phyloP scores from a whole-genome alignment of 805 yeast genomes.

The Debaryomyces hansenii region DNA sequence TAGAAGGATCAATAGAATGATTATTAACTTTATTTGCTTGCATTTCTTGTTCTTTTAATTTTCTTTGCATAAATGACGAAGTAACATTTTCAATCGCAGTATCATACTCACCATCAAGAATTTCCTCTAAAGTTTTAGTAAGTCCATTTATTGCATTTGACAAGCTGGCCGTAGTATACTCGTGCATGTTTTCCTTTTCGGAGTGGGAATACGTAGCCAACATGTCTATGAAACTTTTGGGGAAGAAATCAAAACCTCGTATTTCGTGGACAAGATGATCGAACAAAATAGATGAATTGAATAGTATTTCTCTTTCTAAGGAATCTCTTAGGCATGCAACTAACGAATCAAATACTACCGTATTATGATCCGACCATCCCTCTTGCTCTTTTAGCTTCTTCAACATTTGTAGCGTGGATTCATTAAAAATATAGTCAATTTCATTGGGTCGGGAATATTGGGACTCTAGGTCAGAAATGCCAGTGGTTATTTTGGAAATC shows the following conservation, averaged over 20 bases:
- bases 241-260: constrained; percentile 9
- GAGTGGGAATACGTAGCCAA: background rate
- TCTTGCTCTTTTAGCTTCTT: constrained; percentile 51
- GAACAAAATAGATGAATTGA: constrained; percentile 54
- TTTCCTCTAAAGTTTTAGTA: constrained; percentile 13
- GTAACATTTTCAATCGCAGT: constrained; percentile 29
- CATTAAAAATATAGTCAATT: constrained; percentile 49
- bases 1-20: background rate
- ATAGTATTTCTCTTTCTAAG: constrained; percentile 53
- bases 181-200: constrained; percentile 1
- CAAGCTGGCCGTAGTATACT: background rate
- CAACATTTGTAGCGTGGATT: constrained; percentile 47
- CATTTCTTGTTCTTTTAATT: constrained; percentile 13
- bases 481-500: constrained; percentile 34
- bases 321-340: constrained; percentile 46
- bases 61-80: constrained; percentile 26
- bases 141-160: background rate
- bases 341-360: constrained; percentile 39
- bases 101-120: constrained; percentile 38
- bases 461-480: constrained; percentile 52
- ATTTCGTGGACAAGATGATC: constrained; percentile 45
- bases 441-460: constrained; percentile 51
- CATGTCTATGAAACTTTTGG: constrained; percentile 6
- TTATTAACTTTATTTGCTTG: background rate
- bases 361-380: constrained; percentile 53